Base-by-base conservation (phyloP, 2,329 filamentous ascomycete genomes). In the Fusarium anguioides region DNA sequence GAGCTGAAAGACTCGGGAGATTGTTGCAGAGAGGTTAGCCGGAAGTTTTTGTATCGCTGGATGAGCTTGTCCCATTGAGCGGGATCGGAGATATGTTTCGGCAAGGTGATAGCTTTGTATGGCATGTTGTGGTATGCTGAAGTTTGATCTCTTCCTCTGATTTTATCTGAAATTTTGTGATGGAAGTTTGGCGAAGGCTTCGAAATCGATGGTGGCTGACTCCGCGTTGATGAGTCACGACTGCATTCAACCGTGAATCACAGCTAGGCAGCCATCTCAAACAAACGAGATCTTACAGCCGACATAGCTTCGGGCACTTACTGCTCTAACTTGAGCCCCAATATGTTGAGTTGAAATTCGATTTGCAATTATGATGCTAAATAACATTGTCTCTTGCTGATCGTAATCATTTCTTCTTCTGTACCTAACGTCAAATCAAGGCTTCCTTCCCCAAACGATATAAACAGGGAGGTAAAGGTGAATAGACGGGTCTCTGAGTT, bases 391-490 rank as follows among this genome's bases (percentile, higher is more conserved):
- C 24, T 26, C 24, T n/a, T n/a, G n/a, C n/a, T n/a, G n/a, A n/a
- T n/a, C n/a, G n/a, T n/a, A n/a, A n/a, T 29, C 27, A 29, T 29
- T 29, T 8, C 27, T 29, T 29, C n/a, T n/a, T n/a, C n/a, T n/a
- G n/a, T n/a, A 29, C 9, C 4, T 29, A 29, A 11, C 8, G 7
- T 15, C 8, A 15, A 26, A 14, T 62, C 27, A 61, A 15, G 63
- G 56, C 8, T 63, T 66, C n/a, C 35, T 58, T 5, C 56, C 63
- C 67, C 68, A 50, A 9, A 59, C 39, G 46, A 67, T 14, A 33
- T 46, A 29, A 8, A 68, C 64, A n/a, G 58, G 63, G 6, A 64
- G 41, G 29, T 67, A 71, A 4, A 71, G 3, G 12, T 71, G 68
- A n/a, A 67, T 8, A 15, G 62, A 14, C 5, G 51, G 50, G 7